A percentile compares a stretch with the other conserved stretches of the same genome.
phyloP scores from a whole-genome alignment of 2,329 filamentous ascomycete genomes.

The Pyricularia grisea region DNA sequence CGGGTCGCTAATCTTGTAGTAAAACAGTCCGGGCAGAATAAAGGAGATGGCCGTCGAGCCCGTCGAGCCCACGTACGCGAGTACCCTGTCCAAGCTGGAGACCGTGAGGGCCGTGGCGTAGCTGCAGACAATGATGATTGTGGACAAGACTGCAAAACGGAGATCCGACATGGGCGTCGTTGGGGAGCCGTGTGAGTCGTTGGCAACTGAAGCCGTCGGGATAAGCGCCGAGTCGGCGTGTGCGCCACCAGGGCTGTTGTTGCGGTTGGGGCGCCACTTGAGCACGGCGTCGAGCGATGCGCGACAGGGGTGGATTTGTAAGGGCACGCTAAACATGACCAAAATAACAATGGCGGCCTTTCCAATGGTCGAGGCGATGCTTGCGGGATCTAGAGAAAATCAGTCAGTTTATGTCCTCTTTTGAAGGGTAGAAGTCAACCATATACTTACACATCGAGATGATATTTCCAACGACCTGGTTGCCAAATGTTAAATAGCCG shows the following conservation, averaged over 20 bases:
- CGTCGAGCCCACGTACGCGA: conserved; percentile 92
- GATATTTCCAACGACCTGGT: conserved; percentile 84
- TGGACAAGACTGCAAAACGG: conserved; percentile 84
- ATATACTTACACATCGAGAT: conserved; percentile 73
- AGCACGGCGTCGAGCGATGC: conserved; percentile 93
- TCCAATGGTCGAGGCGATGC: conserved; percentile 78
- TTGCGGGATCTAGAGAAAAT: conserved; percentile 47
- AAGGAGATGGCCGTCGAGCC: conserved; percentile 95
- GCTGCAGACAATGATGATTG: conserved; percentile 70
- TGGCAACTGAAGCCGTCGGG: conserved; percentile 15
- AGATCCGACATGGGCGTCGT: conserved; percentile 68
- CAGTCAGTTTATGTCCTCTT: background rate
- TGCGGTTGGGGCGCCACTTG: conserved; percentile 68
- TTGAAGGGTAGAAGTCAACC: background rate
- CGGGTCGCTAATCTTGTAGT: conserved; percentile 94
- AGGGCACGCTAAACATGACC: conserved; percentile 91
- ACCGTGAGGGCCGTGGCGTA: conserved; percentile 90
- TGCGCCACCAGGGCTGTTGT: conserved; percentile 22
- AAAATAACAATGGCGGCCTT: conserved; percentile 92
- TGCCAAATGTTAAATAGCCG: conserved; percentile 91
- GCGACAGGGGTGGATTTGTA: conserved; percentile 92
- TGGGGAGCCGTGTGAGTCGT: conserved; percentile 41
- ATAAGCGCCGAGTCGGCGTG: conserved; percentile 30
- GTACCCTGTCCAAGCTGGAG: conserved; percentile 76
- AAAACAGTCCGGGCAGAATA: conserved; percentile 91